These are phyloP conservation scores for Suillus subaureus DNA, from an alignment of 768 basidiomycete genomes.

Conservation along the genomic window DNA sequence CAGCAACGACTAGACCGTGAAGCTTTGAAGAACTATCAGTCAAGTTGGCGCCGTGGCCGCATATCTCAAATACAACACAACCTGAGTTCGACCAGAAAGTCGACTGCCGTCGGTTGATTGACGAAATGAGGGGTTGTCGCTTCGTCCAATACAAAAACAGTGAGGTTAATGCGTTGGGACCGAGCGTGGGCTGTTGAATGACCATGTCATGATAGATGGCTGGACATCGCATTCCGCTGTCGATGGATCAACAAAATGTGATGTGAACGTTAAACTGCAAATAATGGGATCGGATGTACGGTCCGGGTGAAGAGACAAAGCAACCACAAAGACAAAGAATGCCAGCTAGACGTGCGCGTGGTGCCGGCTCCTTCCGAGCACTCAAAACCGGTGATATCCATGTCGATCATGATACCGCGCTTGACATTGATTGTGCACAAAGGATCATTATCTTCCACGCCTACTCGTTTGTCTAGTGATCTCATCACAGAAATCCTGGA, in stretches of 20 bases:
- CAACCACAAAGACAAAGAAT: neutral
- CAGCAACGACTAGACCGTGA: neutral
- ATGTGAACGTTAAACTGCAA: neutral
- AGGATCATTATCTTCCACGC: neutral
- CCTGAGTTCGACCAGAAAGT: neutral
- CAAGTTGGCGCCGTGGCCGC: too few species aligned
- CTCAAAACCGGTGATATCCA: neutral
- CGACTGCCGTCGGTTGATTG: slow-evolving; percentile 42
- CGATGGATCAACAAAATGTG: neutral
- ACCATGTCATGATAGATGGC: too few species aligned
- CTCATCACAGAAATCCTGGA: neutral
- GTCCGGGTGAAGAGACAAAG: too few species aligned
- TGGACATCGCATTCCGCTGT: too few species aligned
- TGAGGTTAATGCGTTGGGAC: too few species aligned
- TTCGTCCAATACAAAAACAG: too few species aligned
- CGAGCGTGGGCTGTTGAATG: too few species aligned
- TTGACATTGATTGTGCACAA: neutral
- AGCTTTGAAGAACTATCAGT: too few species aligned
- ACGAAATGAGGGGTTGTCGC: slow-evolving; percentile 37
- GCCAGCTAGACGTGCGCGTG: too few species aligned
- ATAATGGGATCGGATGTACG: too few species aligned
- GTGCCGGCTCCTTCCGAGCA: neutral
- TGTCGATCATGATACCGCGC: neutral
- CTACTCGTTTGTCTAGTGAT: neutral
- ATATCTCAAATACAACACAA: slow-evolving; percentile 12